Base-by-base conservation (phyloP, 306 rosid species). In the Parietaria judaica region DNA sequence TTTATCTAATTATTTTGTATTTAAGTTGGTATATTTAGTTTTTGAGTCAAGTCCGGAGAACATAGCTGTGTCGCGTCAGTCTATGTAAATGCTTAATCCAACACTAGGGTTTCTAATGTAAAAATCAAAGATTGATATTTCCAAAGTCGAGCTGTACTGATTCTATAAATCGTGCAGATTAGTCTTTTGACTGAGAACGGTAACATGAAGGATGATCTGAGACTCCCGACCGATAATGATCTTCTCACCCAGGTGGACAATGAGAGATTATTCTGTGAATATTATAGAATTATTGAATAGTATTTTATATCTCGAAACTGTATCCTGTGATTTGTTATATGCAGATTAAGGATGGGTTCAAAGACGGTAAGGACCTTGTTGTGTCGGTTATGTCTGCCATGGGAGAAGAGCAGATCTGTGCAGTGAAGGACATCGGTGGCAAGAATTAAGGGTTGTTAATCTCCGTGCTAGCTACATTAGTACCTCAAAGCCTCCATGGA, bases 341-440 rank as follows among this genome's bases (percentile, higher is more conserved):
- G 16, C 70, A 74, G 78, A 66, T 75, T 44, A 65, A 70, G 48
- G 68, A 60, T 11, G 76, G 79, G 8, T 75, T 75, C 61, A 68
- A 55, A 11, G 76, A 75, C 23, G 80, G 69, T 7, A 70, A 69
- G 51, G 74, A 74, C 67, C 74, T 74, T 15, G 75, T 74, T 47
- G 73, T 74, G 56, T 62, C 78, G 7, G 78, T 74, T 34, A 74
- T 74, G 78, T 68, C 74, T 3, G 66, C 78, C 7, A 74, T 74
- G 78, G 78, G 79, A 41, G 75, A 69, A 58, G 79, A 75, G 15
- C 75, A 70, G 61, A 75, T 75, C 54, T 56, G 69, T 66, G 80
- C 70, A 15, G 63, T 75, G 49, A 75, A 75, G 76, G 80, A 70
- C 64, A 75, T 70, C 17, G 76, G 80, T 49, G 66, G 69, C 2